Evolutionary conservation across 805 yeast genomes (phyloP).

Genomic region (Cyberlindnera lachancei): DNA sequence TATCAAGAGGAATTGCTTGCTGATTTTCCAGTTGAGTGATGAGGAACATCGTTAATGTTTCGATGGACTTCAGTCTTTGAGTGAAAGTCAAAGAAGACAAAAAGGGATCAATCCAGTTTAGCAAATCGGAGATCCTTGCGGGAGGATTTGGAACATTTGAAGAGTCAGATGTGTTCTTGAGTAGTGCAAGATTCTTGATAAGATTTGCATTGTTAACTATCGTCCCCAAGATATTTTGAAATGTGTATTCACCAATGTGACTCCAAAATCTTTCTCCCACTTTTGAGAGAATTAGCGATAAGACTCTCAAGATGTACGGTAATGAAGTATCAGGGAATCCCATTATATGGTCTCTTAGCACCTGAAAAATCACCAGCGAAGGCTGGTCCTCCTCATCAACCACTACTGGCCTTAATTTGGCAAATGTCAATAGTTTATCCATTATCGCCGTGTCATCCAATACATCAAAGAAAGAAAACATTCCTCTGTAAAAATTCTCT

Average conservation of each 20-base stretch:
- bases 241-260: constrained; percentile 43
- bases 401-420: constrained; percentile 15
- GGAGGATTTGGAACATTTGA: constrained; percentile 24
- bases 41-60: constrained; percentile 42
- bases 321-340: constrained; percentile 38
- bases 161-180: constrained; percentile 22
- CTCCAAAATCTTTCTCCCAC: constrained; percentile 48
- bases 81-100: constrained; percentile 37
- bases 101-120: constrained; percentile 49
- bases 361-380: constrained; percentile 26
- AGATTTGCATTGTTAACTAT: constrained; percentile 49
- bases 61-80: constrained; percentile 45
- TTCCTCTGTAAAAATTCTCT: constrained; percentile 40
- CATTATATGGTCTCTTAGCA: constrained; percentile 45
- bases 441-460: constrained; percentile 30
- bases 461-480: constrained; percentile 29
- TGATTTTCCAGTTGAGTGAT: constrained; percentile 31
- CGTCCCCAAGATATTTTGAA: constrained; percentile 50
- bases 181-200: constrained; percentile 27
- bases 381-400: constrained; percentile 20
- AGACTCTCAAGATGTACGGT: constrained; percentile 41
- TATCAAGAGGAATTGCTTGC: constrained; percentile 26
- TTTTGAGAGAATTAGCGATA: constrained; percentile 35
- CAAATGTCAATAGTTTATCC: constrained; percentile 21
- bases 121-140: constrained; percentile 35